phyloP scores from a whole-genome alignment of 495 filamentous ascomycete genomes.

The Aspergillus nidulans region DNA sequence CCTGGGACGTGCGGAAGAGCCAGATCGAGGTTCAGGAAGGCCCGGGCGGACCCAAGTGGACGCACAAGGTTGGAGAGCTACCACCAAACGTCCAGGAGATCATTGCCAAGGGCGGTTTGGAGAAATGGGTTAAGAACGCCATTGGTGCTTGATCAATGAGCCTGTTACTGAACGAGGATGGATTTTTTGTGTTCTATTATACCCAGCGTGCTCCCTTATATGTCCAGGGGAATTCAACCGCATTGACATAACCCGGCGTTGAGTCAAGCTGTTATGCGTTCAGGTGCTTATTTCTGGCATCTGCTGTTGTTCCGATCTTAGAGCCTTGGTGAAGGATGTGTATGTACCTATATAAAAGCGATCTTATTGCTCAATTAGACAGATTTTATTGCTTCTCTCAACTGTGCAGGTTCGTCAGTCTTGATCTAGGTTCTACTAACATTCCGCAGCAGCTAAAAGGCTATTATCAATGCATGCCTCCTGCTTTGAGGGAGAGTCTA shows the following conservation, averaged over 20 bases:
- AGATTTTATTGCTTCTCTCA: background rate
- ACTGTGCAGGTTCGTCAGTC: background rate
- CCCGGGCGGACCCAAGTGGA: constrained; percentile 59
- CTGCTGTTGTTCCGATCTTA: background rate
- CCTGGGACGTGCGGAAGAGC: constrained; percentile 77
- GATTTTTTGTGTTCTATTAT: constrained; percentile 8
- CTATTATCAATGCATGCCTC: too few relatives aligned
- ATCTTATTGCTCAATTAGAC: constrained; percentile 1
- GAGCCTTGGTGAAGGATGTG: background rate
- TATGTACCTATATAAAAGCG: constrained; percentile 4
- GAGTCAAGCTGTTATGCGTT: background rate
- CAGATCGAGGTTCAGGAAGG: constrained; percentile 70
- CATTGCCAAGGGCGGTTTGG: constrained; percentile 68
- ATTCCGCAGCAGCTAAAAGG: background rate
- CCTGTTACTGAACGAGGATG: background rate
- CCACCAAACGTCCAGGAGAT: constrained; percentile 90
- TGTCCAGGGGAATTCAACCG: background rate
- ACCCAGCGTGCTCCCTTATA: constrained; percentile 7
- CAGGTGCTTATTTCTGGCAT: background rate
- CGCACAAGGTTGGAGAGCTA: constrained; percentile 75
- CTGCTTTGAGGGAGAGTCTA: too few relatives aligned
- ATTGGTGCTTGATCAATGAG: constrained; percentile 30
- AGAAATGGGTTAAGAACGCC: constrained; percentile 78
- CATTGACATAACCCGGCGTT: background rate
- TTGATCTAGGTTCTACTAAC: background rate